Percentiles rank a stretch among this genome's conserved stretches.
Evolutionary conservation across 164 flowering plant species (phyloP).

Genomic region (Buxus sempervirens): DNA sequence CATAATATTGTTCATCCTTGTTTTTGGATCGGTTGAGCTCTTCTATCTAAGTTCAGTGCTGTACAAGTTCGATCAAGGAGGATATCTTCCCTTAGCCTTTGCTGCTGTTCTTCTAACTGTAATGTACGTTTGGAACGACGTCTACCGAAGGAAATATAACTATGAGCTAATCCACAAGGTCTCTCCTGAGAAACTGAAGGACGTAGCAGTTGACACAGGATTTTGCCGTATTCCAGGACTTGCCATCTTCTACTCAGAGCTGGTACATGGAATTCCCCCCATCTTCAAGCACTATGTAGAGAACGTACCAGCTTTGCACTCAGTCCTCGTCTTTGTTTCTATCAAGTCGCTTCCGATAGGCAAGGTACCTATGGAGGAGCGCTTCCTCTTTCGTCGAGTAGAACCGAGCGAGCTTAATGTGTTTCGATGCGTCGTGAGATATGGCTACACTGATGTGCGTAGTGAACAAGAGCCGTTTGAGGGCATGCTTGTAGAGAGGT

Average conservation of each 20-base stretch:
- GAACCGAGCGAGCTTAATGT: slow-evolving; percentile 44
- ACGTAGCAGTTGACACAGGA: slow-evolving; percentile 21
- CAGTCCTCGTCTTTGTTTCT: slow-evolving; percentile 66
- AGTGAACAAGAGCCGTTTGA: slow-evolving; percentile 60
- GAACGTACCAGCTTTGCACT: slow-evolving; percentile 69
- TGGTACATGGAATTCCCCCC: slow-evolving; percentile 83
- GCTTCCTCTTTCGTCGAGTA: slow-evolving; percentile 62
- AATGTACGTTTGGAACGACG: slow-evolving; percentile 45
- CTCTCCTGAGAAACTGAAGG: slow-evolving; percentile 38
- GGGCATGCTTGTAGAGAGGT: slow-evolving; percentile 38
- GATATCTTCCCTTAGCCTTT: slow-evolving; percentile 67
- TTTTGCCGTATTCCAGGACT: slow-evolving; percentile 50
- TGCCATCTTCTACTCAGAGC: slow-evolving; percentile 74
- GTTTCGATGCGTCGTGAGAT: slow-evolving; percentile 68
- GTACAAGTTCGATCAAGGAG: slow-evolving; percentile 72
- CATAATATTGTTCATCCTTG: slow-evolving; percentile 33
- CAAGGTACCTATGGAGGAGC: slow-evolving; percentile 56
- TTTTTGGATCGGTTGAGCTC: slow-evolving; percentile 50
- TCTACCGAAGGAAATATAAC: slow-evolving; percentile 47
- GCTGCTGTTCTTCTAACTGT: slow-evolving; percentile 42
- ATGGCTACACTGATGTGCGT: slow-evolving; percentile 64
- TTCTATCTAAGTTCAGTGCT: slow-evolving; percentile 64
- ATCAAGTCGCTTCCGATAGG: slow-evolving; percentile 73
- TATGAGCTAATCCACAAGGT: slow-evolving; percentile 67
- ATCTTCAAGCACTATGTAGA: slow-evolving; percentile 62